Evolutionary conservation across 352 stramenopile species (phyloP), one percentile per base, ranked within the genome.

Genomic region (Globisporangium perplexum): DNA sequence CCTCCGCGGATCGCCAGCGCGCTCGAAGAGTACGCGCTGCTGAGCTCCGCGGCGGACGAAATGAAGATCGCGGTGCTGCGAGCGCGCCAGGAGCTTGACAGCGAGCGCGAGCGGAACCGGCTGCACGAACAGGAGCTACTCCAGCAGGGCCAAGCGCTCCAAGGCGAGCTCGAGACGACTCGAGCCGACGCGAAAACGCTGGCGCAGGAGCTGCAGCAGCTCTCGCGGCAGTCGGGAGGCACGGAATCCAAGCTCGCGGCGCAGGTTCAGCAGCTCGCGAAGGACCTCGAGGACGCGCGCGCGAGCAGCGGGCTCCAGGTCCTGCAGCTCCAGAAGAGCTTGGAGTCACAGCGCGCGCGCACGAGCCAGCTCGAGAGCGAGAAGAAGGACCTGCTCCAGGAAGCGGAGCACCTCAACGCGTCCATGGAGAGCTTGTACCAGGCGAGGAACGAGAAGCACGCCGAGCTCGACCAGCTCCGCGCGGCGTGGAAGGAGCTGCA

Each of bases 321-420:
- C 10, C 48, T 86, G n/a, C 80, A 91, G 24, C 56, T 88, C 3
- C 77, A 87, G 26, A 82, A 84, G 39, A 63, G 47, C 10, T 38
- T 89, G 12, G 80, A 91, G 4, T 58, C 59, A 0, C 74, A 85
- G 31, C 67, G 72, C 6, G 31, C 52, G 15, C 69, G 80, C 17
- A 73, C 71, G 4, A 50, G 61, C 24, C 61, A 82, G 17, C 62
- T 90, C 1, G 80, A 90, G 55, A 50, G 39, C 20, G 80, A 88
- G 28, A 90, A 90, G 53, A 68, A 70, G 2, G 77, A 90, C 39
- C 57, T 90, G 26, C 58, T 90, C 4, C 66, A 76, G 17, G 80
- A 90, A 66, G 77, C 77, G 1, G 75, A 84, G 30, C 65, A 77
- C 10, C 60, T 88, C 31, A 90, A 88, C 46, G 38, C 47, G 18